Conservation (phyloP, 2,329 filamentous ascomycete species). For the Fusarium sp. region DNA sequence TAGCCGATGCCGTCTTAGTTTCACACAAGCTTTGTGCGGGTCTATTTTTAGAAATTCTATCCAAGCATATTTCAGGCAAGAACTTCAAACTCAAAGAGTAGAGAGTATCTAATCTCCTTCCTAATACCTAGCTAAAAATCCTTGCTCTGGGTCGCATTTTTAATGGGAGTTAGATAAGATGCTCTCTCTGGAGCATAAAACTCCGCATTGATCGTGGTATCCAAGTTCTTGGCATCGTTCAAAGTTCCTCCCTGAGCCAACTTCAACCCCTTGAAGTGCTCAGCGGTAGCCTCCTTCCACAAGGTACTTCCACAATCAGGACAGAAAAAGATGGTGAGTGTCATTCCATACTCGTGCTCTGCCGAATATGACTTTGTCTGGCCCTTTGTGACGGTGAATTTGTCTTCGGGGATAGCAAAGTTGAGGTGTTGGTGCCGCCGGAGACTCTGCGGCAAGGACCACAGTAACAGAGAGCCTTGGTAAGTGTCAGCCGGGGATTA, state of each 20-base stretch:
- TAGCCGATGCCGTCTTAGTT: not conserved
- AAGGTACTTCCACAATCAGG: slow-evolving; percentile 66
- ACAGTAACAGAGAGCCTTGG: slow-evolving; percentile 30
- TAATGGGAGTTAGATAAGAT: not conserved
- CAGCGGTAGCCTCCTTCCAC: slow-evolving; percentile 16
- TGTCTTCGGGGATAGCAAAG: slow-evolving; percentile 55
- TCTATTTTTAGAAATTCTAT: not conserved
- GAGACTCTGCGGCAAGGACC: slow-evolving; percentile 37
- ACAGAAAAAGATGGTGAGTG: slow-evolving; percentile 69
- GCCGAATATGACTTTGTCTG: slow-evolving; percentile 63
- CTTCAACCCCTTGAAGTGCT: slow-evolving; percentile 10
- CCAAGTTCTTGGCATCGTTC: slow-evolving; percentile 2
- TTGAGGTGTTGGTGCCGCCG: slow-evolving; percentile 36
- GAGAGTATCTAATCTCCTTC: not conserved
- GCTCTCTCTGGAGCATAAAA: not conserved
- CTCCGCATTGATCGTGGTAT: slow-evolving; percentile 7
- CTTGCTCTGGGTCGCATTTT: not conserved
- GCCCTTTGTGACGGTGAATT: slow-evolving; percentile 60
- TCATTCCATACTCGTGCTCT: slow-evolving; percentile 64
- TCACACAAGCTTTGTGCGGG: not conserved
- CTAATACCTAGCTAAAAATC: not conserved
- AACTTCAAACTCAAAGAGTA: not conserved
- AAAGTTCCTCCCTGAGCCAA: slow-evolving; percentile 17
- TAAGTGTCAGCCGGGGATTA: no score
- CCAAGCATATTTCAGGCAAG: not conserved